These are phyloP conservation scores for Microstroma glucosiphilum DNA, from an alignment of 1,284 basidiomycete genomes.

Conservation along the genomic window DNA sequence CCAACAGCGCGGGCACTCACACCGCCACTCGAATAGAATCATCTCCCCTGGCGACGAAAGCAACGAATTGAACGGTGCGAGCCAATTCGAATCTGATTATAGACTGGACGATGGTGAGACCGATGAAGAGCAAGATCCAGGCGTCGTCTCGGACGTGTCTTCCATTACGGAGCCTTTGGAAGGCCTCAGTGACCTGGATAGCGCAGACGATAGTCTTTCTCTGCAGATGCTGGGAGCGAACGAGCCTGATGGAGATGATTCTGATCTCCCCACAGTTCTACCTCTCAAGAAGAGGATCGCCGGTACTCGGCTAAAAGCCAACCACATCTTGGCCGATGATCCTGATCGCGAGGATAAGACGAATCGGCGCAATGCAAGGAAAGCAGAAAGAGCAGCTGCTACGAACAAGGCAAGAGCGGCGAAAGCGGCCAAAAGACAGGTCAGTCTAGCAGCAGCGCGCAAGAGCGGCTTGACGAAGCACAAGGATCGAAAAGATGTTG, in stretches of 20 bases:
- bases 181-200: conserved; percentile 23
- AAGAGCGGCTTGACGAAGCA: neutral
- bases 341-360: conserved; percentile 9
- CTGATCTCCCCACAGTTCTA: conserved; percentile 15
- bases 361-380: neutral
- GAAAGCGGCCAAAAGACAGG: neutral
- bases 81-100: neutral
- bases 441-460: neutral
- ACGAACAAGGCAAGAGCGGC: neutral
- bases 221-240: conserved; percentile 10
- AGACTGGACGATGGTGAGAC: conserved; percentile 13
- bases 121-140: conserved; percentile 14
- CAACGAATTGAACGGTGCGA: neutral
- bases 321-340: conserved; percentile 16
- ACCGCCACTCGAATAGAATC: neutral
- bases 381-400: conserved; percentile 3
- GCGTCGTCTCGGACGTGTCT: conserved; percentile 23
- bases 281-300: conserved; percentile 44
- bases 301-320: conserved; percentile 42
- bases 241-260: conserved; percentile 5
- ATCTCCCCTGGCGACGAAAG: neutral
- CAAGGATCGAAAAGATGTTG: no score
- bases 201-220: conserved; percentile 29
- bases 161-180: conserved; percentile 39
- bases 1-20: neutral